Evolutionary conservation across 2,329 filamentous ascomycete genomes (phyloP).

Genomic region (Tolypocladium album): DNA sequence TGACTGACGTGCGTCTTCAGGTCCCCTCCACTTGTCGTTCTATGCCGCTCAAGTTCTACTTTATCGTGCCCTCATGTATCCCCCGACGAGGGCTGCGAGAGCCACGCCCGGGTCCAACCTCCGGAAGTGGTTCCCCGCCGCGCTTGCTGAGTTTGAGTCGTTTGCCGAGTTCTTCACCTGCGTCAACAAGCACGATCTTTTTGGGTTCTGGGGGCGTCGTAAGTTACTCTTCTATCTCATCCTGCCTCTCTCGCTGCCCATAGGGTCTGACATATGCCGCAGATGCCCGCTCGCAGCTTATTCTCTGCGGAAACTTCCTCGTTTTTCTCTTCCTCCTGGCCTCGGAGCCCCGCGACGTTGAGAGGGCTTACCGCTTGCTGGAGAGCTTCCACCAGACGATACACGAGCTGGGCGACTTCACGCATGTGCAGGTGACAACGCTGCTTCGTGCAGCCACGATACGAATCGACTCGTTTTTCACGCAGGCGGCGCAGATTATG

Average conservation of each 20-base stretch:
- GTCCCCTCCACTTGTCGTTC: constrained; percentile 29
- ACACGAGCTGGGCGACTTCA: constrained; percentile 19
- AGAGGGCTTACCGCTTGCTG: constrained; percentile 22
- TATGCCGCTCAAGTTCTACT: constrained; percentile 30
- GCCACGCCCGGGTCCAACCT: constrained; percentile 22
- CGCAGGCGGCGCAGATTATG: constrained; percentile 20
- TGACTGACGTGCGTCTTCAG: constrained; percentile 7
- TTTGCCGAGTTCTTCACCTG: constrained; percentile 27
- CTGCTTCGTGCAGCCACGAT: constrained; percentile 24
- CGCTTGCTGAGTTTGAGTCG: constrained; percentile 23
- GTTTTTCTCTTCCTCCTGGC: constrained; percentile 36
- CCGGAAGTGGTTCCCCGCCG: constrained; percentile 21
- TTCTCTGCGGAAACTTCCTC: constrained; percentile 35
- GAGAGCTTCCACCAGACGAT: constrained; percentile 25
- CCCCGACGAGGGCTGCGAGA: constrained; percentile 30
- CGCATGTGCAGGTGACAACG: constrained; percentile 18
- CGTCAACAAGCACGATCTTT: constrained; percentile 22
- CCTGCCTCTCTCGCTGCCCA: not conserved
- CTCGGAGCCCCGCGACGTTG: constrained; percentile 20
- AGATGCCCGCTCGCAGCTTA: constrained; percentile 30
- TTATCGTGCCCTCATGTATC: constrained; percentile 33
- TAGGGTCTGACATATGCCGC: not conserved
- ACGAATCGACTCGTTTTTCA: constrained; percentile 28
- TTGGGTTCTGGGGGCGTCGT: constrained; percentile 34
- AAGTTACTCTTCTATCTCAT: constrained; percentile 10